Base-by-base conservation (phyloP, 345 rosid genomes). In the Lepidium aucheri region DNA sequence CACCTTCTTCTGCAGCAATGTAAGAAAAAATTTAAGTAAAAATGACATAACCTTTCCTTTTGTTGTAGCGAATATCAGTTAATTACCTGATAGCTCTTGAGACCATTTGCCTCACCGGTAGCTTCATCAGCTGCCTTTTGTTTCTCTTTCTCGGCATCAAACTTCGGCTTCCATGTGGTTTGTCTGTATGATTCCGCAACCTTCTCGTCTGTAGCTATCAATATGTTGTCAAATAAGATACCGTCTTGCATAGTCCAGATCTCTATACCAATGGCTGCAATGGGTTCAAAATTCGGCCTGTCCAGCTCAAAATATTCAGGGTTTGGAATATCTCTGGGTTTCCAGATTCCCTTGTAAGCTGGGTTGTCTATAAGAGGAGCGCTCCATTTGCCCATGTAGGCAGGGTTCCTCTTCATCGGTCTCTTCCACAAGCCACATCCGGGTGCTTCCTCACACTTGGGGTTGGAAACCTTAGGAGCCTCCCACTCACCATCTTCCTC, bases 231-330 rank as follows among this genome's bases (percentile, higher is more conserved):
- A 68, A 89, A 89, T 65, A 86, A 60, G 9, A 89, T 82, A 26
- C 96, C 96, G 47, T 89, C 90, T 73, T 89, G 93, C 96, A 89
- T 89, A 26, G 93, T 89, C 96, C 96, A 89, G 13, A 89, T 89
- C 82, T 89, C 96, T 40, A 89, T 89, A 40, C 96, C 96, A 32
- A 89, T 35, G 34, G 89, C 96, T 20, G 96, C 86, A 57, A 89
- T 86, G 59, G 91, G 86, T 73, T 89, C 96, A 18, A 79, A 83
- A 47, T 86, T 51, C 3, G 96, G 93, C 22, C 63, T 76, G 15
- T 89, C 89, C 8, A 86, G 84, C 83, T 85, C 96, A 40, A 86
- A 83, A 69, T 79, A 86, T 14, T 57, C 39, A 22, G 96, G 96
- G 81, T 86, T 89, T 6, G 94, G 87, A 61, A 89, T 86, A 16